phyloP scores from a whole-genome alignment of 305 asterid genomes.

The Stenogyne calaminthoides region DNA sequence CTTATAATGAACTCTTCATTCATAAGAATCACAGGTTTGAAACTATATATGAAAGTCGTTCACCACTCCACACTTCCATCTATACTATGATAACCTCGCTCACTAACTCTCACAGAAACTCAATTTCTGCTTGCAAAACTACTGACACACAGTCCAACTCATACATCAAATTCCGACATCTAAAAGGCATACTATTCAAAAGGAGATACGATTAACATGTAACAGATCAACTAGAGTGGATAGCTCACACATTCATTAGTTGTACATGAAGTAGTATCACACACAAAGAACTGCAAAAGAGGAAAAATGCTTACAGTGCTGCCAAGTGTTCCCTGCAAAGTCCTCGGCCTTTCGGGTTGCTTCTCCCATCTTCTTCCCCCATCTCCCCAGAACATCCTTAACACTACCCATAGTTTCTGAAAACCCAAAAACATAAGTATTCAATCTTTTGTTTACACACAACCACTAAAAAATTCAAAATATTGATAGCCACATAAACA shows the following conservation, averaged over 20 bases:
- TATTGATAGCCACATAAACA: conserved; percentile 3
- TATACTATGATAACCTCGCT: background rate
- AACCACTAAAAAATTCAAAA: background rate
- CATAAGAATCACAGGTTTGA: background rate
- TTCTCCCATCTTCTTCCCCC: conserved; percentile 91
- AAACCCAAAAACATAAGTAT: conserved; percentile 23
- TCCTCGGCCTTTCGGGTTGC: conserved; percentile 88
- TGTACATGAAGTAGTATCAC: conserved; percentile 1
- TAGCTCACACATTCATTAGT: background rate
- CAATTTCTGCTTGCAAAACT: background rate
- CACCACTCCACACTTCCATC: conserved; percentile 17
- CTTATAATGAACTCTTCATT: conserved; percentile 18
- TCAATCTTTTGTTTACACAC: conserved; percentile 3
- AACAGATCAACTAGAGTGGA: background rate
- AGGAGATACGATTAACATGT: conserved; percentile 6
- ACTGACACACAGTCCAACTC: background rate
- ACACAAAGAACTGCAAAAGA: conserved; percentile 6
- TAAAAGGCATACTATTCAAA: conserved; percentile 1
- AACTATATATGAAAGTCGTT: background rate
- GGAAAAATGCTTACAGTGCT: conserved; percentile 63
- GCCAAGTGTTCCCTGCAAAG: conserved; percentile 93
- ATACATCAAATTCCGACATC: conserved; percentile 20
- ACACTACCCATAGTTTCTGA: conserved; percentile 71
- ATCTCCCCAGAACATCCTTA: conserved; percentile 82
- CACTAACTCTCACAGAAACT: background rate